Evolutionary conservation across 495 filamentous ascomycete genomes (phyloP).

Genomic region (Penicillium simplicissimum): DNA sequence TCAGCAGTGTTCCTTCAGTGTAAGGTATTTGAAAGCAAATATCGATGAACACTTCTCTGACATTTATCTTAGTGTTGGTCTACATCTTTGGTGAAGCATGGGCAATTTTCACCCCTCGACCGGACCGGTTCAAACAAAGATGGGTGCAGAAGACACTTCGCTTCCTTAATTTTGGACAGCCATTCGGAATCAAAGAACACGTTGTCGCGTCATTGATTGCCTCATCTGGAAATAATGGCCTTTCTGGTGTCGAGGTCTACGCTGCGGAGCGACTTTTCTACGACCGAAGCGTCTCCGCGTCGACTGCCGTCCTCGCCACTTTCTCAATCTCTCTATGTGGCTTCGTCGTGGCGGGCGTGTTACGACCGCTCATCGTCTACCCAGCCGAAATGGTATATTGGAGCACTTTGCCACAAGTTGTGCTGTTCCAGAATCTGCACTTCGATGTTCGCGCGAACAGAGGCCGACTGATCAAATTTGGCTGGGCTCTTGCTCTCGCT

Average conservation of each 20-base stretch:
- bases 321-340: not conserved
- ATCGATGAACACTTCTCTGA: not conserved
- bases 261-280: not conserved
- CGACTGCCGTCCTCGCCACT: not conserved
- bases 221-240: conserved; percentile 24
- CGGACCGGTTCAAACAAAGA: conserved; percentile 20
- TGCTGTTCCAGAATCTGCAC: conserved; percentile 23
- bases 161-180: conserved; percentile 25
- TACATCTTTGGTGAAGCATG: conserved; percentile 29
- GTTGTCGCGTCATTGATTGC: conserved; percentile 22
- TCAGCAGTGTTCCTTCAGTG: conserved; percentile 31
- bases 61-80: conserved; percentile 19
- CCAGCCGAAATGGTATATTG: conserved; percentile 27
- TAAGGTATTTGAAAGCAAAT: conserved; percentile 10
- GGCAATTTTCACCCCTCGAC: conserved; percentile 23
- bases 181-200: conserved; percentile 26
- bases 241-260: conserved; percentile 16
- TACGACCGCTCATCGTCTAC: conserved; percentile 24
- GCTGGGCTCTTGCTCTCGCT: conserved; percentile 13
- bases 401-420: conserved; percentile 20
- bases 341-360: conserved; percentile 23
- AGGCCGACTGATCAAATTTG: conserved; percentile 20
- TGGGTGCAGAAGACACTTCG: conserved; percentile 23
- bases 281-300: not conserved
- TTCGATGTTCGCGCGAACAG: conserved; percentile 17